Base-by-base conservation (phyloP, 176 grass and related monocot species). In the Chrysopogon serrulatus region DNA sequence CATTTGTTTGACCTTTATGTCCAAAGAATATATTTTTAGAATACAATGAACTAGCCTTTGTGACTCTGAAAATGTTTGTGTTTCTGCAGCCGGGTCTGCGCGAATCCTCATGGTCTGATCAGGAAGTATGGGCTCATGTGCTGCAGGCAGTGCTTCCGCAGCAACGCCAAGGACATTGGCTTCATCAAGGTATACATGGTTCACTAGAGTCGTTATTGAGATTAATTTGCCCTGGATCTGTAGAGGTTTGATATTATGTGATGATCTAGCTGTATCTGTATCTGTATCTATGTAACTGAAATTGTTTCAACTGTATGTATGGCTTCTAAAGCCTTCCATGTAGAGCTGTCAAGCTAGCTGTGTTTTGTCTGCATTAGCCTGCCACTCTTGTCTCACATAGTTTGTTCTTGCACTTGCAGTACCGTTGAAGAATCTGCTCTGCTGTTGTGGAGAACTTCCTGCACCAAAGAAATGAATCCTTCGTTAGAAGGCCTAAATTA, bases 41-140 rank as follows among this genome's bases (percentile, higher is more conserved):
- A 24, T 0, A 11, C n/a, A 59, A 27, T n/a, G 13, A 26, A 33
- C 17, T 65, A 6, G 10, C 5, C 10, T 40, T 37, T 6, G 4
- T 90, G 18, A 83, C 23, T 49, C 17, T 21, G 36, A 78, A 31
- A 0, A 31, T 54, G 11, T 75, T 80, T 8, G 5, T 87, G 6
- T 74, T 64, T 64, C 44, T 77, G 26, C 86, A 94, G 88, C 88
- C 87, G 94, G 45, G 94, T 97, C 41, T 94, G 94, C 56, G 92
- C 86, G 6, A 97, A 97, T 19, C 88, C 95, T 23, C 95, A 97
- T 83, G 95, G 87, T 35, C 56, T 97, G 71, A 97, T 97, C 85
- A 92, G 95, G 82, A 95, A 98, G 81, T 98, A 98, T 7, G 95
- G 95, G 0, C 88, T 98, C 49, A 98, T 98, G 95, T 98, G 95